Percentiles rank a stretch among this genome's conserved stretches.
Conservation (phyloP, 2,329 filamentous ascomycete species). For the Aspergillus sp. region DNA sequence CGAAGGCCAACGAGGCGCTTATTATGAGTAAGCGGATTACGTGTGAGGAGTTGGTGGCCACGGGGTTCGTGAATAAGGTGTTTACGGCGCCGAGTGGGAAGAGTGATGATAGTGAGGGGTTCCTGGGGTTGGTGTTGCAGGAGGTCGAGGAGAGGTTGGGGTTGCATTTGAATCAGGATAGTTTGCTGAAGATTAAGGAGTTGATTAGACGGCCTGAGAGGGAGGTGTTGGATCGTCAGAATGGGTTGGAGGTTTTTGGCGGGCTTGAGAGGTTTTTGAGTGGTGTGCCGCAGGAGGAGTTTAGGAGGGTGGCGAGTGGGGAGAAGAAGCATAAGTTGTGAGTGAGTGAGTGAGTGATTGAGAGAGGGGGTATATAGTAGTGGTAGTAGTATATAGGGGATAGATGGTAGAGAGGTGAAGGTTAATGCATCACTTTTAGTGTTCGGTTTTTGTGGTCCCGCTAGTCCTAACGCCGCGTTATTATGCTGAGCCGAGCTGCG, state of each 20-base stretch:
- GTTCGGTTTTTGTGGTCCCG: neutral
- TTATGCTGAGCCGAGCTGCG: too few species aligned
- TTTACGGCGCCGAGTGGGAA: slow-evolving; percentile 60
- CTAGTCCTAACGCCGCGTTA: slow-evolving; percentile 17
- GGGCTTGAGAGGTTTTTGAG: slow-evolving; percentile 78
- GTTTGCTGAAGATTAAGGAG: slow-evolving; percentile 80
- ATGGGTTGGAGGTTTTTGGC: slow-evolving; percentile 80
- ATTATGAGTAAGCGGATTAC: slow-evolving; percentile 82
- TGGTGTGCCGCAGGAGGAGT: slow-evolving; percentile 85
- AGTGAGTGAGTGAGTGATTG: neutral
- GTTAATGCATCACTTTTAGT: too few species aligned
- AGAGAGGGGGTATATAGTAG: neutral
- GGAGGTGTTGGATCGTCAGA: slow-evolving; percentile 73
- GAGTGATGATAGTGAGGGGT: slow-evolving; percentile 66
- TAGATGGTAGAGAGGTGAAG: neutral
- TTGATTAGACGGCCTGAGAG: slow-evolving; percentile 73
- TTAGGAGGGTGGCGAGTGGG: slow-evolving; percentile 77
- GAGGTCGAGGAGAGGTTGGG: slow-evolving; percentile 84
- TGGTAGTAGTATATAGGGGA: neutral
- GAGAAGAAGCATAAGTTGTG: slow-evolving; percentile 95
- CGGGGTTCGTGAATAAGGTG: slow-evolving; percentile 84
- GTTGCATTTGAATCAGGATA: slow-evolving; percentile 75
- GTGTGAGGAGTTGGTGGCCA: slow-evolving; percentile 69
- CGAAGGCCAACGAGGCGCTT: slow-evolving; percentile 86
- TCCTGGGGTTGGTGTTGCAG: slow-evolving; percentile 68